Percentiles rank a stretch among this genome's conserved stretches.
Evolutionary conservation across 2,329 filamentous ascomycete species (phyloP).

Genomic region (Fonsecaea pedrosoi): DNA sequence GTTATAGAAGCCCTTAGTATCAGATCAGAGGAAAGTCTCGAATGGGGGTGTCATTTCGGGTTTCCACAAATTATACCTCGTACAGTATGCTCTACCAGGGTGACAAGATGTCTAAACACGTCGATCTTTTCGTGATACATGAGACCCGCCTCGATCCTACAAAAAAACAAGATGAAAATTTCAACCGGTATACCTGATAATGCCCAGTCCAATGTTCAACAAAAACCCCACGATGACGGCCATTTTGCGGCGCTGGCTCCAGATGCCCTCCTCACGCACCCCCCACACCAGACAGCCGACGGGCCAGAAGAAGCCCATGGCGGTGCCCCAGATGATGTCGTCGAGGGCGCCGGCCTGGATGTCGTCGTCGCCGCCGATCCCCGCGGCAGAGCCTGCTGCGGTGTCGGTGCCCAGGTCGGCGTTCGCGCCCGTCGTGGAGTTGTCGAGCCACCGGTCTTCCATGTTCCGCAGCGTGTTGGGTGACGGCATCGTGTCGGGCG

Average conservation of each 20-base stretch:
- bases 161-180: too few species aligned
- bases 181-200: slow-evolving; percentile 64
- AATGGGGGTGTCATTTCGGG: background rate
- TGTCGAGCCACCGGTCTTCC: slow-evolving; percentile 92
- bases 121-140: background rate
- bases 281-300: slow-evolving; percentile 85
- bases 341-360: slow-evolving; percentile 70
- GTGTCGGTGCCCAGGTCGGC: slow-evolving; percentile 42
- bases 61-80: background rate
- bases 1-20: background rate
- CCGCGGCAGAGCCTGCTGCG: slow-evolving; percentile 42
- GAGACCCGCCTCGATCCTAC: too few species aligned
- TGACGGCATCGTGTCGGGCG: slow-evolving; percentile 86
- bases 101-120: background rate
- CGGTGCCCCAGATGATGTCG: slow-evolving; percentile 83
- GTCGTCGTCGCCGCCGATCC: slow-evolving; percentile 46
- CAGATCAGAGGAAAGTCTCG: background rate
- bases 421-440: slow-evolving; percentile 56
- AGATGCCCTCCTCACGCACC: slow-evolving; percentile 84
- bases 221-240: slow-evolving; percentile 85
- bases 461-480: slow-evolving; percentile 75
- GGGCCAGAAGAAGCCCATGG: slow-evolving; percentile 95
- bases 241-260: slow-evolving; percentile 81
- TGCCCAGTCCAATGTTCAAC: slow-evolving; percentile 77
- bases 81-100: background rate